A percentile compares a stretch with the other conserved stretches of the same genome.
Conservation (phyloP, 331 rosid genomes). For the Pyrus hybrid region DNA sequence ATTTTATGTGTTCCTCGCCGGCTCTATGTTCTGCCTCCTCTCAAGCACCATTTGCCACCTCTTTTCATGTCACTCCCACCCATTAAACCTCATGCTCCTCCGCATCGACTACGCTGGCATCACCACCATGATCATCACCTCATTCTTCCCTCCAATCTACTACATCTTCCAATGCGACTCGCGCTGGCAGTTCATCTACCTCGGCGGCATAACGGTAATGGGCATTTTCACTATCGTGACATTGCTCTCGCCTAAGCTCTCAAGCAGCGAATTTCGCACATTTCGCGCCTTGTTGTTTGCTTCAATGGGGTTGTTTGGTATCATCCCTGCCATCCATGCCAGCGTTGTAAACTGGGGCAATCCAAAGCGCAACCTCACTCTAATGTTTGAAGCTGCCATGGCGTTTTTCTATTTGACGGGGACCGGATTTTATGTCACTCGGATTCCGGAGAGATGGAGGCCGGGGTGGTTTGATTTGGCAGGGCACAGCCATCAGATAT, state of each 20-base stretch:
- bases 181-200: conserved; percentile 77
- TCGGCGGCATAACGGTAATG: conserved; percentile 73
- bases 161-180: conserved; percentile 82
- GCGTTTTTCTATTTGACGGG: conserved; percentile 72
- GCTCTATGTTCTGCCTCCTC: conserved; percentile 89
- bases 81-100: conserved; percentile 44
- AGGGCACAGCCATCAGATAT: conserved; percentile 92
- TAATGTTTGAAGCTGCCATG: conserved; percentile 65
- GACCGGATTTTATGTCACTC: conserved; percentile 53
- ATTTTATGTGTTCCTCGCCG: conserved; percentile 79
- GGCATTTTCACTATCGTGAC: conserved; percentile 70
- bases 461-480: conserved; percentile 93
- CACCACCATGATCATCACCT: conserved; percentile 84
- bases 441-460: conserved; percentile 83
- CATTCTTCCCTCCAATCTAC: conserved; percentile 91
- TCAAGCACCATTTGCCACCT: conserved; percentile 95
- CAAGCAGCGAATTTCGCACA: conserved; percentile 40
- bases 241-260: conserved; percentile 58
- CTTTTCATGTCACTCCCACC: conserved; percentile 77
- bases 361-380: conserved; percentile 54
- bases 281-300: conserved; percentile 76
- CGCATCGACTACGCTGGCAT: conserved; percentile 80
- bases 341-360: conserved; percentile 67
- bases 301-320: conserved; percentile 86
- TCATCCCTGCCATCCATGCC: conserved; percentile 77